Evolutionary conservation across 106 monocot species (phyloP), one percentile per base, ranked within the genome.

Genomic region (Narthecium ossifragum): DNA sequence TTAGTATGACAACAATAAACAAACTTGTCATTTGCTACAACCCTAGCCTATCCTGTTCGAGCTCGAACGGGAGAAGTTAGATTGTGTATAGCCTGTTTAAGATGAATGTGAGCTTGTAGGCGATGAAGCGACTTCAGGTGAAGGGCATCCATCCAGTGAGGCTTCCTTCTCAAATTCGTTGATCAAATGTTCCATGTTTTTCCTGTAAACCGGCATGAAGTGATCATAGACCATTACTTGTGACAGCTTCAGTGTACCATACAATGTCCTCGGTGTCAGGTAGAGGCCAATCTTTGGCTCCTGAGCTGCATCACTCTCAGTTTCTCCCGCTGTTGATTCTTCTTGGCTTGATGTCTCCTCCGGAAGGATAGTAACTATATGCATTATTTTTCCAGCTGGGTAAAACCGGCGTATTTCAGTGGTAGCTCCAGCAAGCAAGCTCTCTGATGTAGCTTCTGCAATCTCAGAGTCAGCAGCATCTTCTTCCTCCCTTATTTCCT

Each of bases 321-420:
- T 13, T 28, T 20, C n/a, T 52, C 57, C 57, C 48, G 8, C 9
- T 53, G 10, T 65, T 61, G 7, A 12, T 22, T 67, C 68, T 20
- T 73, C 85, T n/a, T 66, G 50, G 8, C 6, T 24, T 60, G 31
- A 13, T 23, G 4, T 26, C 11, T 64, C 73, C 38, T 77, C 83
- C 0, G 18, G 53, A 39, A 14, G 37, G 18, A 76, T 31, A 20
- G 70, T 38, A 3, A 96, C 73, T 21, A 96, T 79, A 61, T 96
- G 94, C 83, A 90, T 84, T 57, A 96, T 81, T 70, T 81, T 90
- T 28, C 94, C 94, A 11, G 90, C 75, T 10, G 94, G 94, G 46
- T 64, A 96, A 34, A 96, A 96, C 6, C 94, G 71, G 10, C 73
- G 78, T n/a, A 73, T 59, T 52, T 90, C 90, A 26, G 59, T 43